Base-by-base conservation (phyloP, 2,329 filamentous ascomycete genomes). In the Ophiostoma fasciatum region DNA sequence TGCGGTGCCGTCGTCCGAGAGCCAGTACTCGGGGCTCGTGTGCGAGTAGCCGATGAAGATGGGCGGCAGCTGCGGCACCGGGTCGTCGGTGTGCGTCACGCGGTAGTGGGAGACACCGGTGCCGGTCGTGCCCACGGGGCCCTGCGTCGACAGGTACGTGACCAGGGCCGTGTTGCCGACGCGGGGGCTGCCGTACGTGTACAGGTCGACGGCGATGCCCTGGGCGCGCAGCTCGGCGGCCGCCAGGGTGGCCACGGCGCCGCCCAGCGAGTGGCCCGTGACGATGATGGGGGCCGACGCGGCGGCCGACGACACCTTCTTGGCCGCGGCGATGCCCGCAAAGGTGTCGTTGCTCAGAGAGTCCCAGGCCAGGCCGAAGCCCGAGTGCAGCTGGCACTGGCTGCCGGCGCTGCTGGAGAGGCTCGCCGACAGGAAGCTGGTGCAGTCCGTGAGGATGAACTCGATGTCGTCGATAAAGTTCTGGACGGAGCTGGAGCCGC, bases 191-290 rank as follows among this genome's bases (percentile, higher is more conserved):
- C 78, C 78, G 56, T 68, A 83, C 2, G 70, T 76, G 61, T 75
- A 80, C 29, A 81, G 47, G 45, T 77, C 72, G 34, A 61, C 53
- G 2, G 55, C 44, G 40, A 57, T 54, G 28, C 66, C 71, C 9
- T 51, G 48, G 6, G 52, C 51, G 31, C 74, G 66, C 15, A 80
- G 55, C 45, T 70, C 62, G 1, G 64, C 70, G 0, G 64, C 70
- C 0, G 63, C 76, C 5, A 83, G 51, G 7, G 67, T 71, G 27
- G 68, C 73, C 3, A 82, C 59, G 7, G 75, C 75, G 19, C 62
- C 78, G 32, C 78, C 78, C 4, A 83, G 68, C 9, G 73, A 78
- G 59, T 82, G 78, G 25, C 78, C 79, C 0, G 74, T 74, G n/a
- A 66, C 53, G 14, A 77, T 51, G 49, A 80, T 49, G 31, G 52